phyloP scores from a whole-genome alignment of 2,329 filamentous ascomycete species.

The Emergomyces africanus region DNA sequence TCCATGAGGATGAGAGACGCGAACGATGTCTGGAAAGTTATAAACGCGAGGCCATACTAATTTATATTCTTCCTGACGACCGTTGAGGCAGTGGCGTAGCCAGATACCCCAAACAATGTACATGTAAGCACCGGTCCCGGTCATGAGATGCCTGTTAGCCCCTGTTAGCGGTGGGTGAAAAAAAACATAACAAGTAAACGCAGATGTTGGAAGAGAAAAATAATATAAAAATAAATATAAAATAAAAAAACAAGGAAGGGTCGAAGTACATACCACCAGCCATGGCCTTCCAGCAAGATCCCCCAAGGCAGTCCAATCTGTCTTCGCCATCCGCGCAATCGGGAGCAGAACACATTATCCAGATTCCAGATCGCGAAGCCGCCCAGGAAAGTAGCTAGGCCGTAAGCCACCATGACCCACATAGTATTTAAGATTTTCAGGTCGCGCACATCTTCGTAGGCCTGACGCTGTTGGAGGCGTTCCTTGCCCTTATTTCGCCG shows the following conservation, averaged over 20 bases:
- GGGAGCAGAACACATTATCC: constrained; percentile 63
- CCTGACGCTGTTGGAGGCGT: constrained; percentile 33
- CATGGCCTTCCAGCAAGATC: constrained; percentile 58
- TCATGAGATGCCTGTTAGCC: constrained; percentile 58
- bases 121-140: constrained; percentile 68
- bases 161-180: constrained; percentile 4
- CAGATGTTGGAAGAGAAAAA: background rate
- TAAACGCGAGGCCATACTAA: constrained; percentile 55
- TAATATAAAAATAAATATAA: background rate
- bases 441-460: constrained; percentile 44
- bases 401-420: constrained; percentile 62
- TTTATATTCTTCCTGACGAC: constrained; percentile 56
- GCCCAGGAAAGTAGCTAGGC: constrained; percentile 56
- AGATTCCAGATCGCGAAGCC: constrained; percentile 69
- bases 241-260: no score
- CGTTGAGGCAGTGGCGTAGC: constrained; percentile 64
- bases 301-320: constrained; percentile 67
- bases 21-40: constrained; percentile 44
- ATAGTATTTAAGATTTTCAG: constrained; percentile 49
- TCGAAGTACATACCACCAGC: constrained; percentile 55
- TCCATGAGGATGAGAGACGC: constrained; percentile 8
- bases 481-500: constrained; percentile 38
- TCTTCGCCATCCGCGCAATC: constrained; percentile 52
- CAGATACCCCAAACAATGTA: constrained; percentile 78
- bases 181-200: background rate